These are phyloP conservation scores for Suillus fuscotomentosus DNA, from an alignment of 768 basidiomycete species.

Conservation along the genomic window DNA sequence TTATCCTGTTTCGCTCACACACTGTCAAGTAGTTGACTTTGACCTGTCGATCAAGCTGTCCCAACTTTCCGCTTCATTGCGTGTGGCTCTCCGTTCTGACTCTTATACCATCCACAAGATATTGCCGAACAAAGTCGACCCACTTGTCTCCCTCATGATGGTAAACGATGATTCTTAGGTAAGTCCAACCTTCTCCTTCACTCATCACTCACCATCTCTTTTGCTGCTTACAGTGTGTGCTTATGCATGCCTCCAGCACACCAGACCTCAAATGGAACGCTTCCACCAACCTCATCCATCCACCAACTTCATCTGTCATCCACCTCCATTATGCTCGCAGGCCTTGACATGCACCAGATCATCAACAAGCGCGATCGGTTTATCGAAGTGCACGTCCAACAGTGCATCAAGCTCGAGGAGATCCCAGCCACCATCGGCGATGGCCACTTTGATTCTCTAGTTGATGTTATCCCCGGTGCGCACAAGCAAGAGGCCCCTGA, in stretches of 20 bases:
- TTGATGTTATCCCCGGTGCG: constrained; percentile 33
- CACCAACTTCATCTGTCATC: constrained; percentile 39
- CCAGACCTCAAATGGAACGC: too few species aligned
- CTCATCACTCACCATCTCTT: too few species aligned
- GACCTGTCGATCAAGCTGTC: constrained; percentile 83
- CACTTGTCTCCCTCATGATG: constrained; percentile 99
- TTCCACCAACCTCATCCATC: too few species aligned
- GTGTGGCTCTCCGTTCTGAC: constrained; percentile 94
- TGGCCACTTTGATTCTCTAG: constrained; percentile 59
- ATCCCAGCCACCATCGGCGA: constrained; percentile 81
- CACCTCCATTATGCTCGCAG: constrained; percentile 86
- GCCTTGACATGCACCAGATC: constrained; percentile 89
- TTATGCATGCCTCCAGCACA: too few species aligned
- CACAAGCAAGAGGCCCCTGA: constrained; percentile 21
- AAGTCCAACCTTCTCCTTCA: too few species aligned
- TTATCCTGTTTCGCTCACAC: background rate
- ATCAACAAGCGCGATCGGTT: constrained; percentile 90
- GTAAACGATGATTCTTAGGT: constrained; percentile 37
- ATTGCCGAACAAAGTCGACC: constrained; percentile 96
- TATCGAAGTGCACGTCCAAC: constrained; percentile 84
- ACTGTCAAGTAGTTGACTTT: constrained; percentile 80
- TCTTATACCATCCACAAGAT: constrained; percentile 97
- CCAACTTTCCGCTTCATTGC: constrained; percentile 78
- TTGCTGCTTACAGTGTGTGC: too few species aligned
- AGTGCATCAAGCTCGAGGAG: constrained; percentile 83